Conservation (phyloP, 306 rosid species). For the Corylus heterophylla region DNA sequence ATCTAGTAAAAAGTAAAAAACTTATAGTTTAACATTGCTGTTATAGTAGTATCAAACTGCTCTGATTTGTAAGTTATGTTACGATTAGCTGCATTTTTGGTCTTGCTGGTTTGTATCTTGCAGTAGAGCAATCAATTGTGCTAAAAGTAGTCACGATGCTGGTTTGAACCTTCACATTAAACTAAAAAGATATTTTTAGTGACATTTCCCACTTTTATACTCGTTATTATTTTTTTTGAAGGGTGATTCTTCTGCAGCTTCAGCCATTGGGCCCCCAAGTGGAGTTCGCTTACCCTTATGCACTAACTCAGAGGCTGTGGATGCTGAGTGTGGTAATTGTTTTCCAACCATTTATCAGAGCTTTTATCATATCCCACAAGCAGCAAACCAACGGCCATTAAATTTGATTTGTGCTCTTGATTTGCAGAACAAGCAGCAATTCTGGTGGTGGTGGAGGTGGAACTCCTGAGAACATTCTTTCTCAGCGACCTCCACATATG, state of each 20-base stretch:
- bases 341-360: not conserved
- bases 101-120: not conserved
- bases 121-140: not conserved
- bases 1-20: not conserved
- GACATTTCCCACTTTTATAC: not conserved
- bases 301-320: constrained; percentile 13
- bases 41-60: not conserved
- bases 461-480: not conserved
- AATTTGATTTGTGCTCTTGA: not conserved
- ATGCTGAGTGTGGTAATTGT: constrained; percentile 5
- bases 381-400: too few relatives aligned
- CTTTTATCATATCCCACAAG: not conserved
- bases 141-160: not conserved
- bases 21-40: not conserved
- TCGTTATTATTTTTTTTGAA: not conserved
- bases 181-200: not conserved
- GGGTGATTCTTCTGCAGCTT: not conserved
- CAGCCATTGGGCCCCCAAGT: constrained; percentile 4
- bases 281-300: not conserved
- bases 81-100: not conserved
- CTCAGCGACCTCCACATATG: not conserved
- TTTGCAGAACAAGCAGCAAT: constrained; percentile 3
- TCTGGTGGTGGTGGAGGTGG: not conserved
- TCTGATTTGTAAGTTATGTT: not conserved
- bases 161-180: not conserved